Conservation (phyloP, 2,329 filamentous ascomycete genomes). For the Aspergillus sp. region DNA sequence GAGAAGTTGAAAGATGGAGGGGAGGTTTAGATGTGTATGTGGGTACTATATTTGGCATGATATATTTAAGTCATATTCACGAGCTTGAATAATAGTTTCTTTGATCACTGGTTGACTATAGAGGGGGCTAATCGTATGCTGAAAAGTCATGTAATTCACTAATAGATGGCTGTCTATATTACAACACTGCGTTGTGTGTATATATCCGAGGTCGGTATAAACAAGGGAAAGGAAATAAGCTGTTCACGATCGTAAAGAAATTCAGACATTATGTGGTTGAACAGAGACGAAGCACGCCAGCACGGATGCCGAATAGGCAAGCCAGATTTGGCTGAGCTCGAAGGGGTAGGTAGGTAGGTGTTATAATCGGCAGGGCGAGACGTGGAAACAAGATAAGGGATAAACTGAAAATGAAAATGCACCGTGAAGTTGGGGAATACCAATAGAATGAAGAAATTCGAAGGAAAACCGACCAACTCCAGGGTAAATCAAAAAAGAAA, state of each 20-base stretch:
- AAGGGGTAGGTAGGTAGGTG: background rate
- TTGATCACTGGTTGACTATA: too few relatives aligned
- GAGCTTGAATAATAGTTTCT: too few relatives aligned
- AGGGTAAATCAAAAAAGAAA: background rate
- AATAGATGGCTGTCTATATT: constrained; percentile 3
- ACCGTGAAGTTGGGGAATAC: background rate
- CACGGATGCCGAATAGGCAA: background rate
- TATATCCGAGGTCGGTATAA: constrained; percentile 3
- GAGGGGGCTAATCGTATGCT: background rate
- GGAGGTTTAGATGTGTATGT: too few relatives aligned
- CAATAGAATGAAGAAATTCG: background rate
- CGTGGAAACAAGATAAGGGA: background rate
- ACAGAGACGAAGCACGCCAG: background rate
- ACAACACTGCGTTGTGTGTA: constrained; percentile 1
- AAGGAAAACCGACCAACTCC: background rate
- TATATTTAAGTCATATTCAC: too few relatives aligned
- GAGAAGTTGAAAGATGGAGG: background rate
- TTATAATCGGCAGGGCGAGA: background rate
- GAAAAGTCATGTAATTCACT: background rate
- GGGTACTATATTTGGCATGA: too few relatives aligned
- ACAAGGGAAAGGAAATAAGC: background rate
- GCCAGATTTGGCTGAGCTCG: background rate
- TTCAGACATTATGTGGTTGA: constrained; percentile 5
- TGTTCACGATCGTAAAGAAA: background rate
- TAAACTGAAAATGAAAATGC: background rate